phyloP scores from a whole-genome alignment of 345 rosid genomes.

The Brassica carinata region DNA sequence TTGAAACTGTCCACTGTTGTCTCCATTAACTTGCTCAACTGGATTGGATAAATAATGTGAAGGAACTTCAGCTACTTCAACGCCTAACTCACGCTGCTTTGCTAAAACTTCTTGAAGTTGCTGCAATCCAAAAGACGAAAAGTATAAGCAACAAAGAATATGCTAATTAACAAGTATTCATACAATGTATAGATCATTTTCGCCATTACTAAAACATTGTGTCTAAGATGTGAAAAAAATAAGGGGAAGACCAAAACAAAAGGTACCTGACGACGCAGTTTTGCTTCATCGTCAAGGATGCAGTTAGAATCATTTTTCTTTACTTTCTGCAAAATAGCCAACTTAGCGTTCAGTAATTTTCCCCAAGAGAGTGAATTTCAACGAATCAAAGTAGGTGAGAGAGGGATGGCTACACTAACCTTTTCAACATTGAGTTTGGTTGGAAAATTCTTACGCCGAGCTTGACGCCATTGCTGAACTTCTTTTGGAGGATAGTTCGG shows the following conservation, averaged over 20 bases:
- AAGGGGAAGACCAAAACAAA: conserved; percentile 15
- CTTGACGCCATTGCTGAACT: conserved; percentile 76
- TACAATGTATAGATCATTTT: too few relatives aligned
- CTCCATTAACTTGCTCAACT: conserved; percentile 39
- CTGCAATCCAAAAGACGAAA: conserved; percentile 45
- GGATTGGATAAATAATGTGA: conserved; percentile 60
- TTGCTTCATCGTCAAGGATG: conserved; percentile 48
- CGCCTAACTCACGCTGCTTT: conserved; percentile 89
- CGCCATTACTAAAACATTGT: too few relatives aligned
- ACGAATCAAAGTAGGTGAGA: conserved; percentile 14
- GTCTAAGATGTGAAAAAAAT: neutral
- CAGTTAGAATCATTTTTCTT: conserved; percentile 38
- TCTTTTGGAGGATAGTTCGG: conserved; percentile 64
- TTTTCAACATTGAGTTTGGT: conserved; percentile 56
- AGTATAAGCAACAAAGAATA: too few relatives aligned
- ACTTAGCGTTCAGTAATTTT: conserved; percentile 23
- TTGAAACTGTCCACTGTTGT: conserved; percentile 34
- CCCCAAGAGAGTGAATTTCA: conserved; percentile 7
- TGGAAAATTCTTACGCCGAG: conserved; percentile 78
- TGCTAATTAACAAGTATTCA: too few relatives aligned
- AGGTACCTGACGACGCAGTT: conserved; percentile 68
- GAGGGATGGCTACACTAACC: conserved; percentile 47
- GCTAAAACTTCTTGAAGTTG: conserved; percentile 85
- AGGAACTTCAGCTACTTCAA: conserved; percentile 93
- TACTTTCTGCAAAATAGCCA: conserved; percentile 52